These are phyloP conservation scores for Xylaria sp. DNA, from an alignment of 2,329 filamentous ascomycete species.

Conservation along the genomic window DNA sequence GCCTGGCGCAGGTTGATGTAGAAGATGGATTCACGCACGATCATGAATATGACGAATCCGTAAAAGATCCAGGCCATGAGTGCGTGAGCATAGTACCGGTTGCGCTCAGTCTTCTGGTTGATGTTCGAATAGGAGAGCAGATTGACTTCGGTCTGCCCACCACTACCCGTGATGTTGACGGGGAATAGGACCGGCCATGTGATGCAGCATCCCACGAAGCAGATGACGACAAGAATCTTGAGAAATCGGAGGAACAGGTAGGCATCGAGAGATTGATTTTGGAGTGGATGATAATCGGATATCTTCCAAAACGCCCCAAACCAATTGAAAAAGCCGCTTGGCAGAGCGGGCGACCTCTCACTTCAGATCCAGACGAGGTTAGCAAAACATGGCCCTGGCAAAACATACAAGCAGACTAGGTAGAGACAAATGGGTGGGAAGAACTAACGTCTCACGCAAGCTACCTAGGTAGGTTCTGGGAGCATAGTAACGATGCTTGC, in stretches of 20 bases:
- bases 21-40: constrained; percentile 83
- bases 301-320: constrained; percentile 60
- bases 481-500: constrained; percentile 44
- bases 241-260: constrained; percentile 88
- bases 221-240: constrained; percentile 69
- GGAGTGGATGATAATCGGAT: constrained; percentile 73
- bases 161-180: constrained; percentile 78
- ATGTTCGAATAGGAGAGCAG: constrained; percentile 76
- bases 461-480: constrained; percentile 47
- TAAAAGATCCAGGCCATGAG: constrained; percentile 78
- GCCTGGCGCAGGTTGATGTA: constrained; percentile 92
- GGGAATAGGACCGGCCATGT: constrained; percentile 86
- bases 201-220: constrained; percentile 75
- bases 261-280: constrained; percentile 86
- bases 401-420: not conserved
- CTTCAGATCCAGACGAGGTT: constrained; percentile 29
- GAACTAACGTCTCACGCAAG: constrained; percentile 36
- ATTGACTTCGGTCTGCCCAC: constrained; percentile 60
- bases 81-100: constrained; percentile 76
- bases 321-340: constrained; percentile 62
- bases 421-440: not conserved
- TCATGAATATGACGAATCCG: constrained; percentile 80
- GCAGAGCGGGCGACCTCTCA: constrained; percentile 54
- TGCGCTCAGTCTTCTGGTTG: constrained; percentile 43
- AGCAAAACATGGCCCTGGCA: not conserved